These are phyloP conservation scores for Talaromyces sp. DNA, from an alignment of 2,329 filamentous ascomycete genomes.

Conservation along the genomic window DNA sequence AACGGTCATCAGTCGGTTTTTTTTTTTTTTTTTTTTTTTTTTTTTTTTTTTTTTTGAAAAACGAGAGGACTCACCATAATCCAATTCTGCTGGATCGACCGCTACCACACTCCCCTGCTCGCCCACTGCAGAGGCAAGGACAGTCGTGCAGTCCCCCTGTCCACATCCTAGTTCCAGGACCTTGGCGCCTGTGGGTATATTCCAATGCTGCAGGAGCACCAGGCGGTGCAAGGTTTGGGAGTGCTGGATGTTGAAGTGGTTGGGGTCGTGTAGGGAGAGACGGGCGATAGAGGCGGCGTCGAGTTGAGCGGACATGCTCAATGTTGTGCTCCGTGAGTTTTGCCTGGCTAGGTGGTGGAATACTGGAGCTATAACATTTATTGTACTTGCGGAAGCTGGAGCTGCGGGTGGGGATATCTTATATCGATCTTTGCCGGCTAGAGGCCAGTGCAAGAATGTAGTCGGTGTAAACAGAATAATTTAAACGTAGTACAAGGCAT, in stretches of 20 bases:
- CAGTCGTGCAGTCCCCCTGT: slow-evolving; percentile 53
- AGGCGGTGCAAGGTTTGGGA: slow-evolving; percentile 12
- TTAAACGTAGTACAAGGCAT: too few species aligned
- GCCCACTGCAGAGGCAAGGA: slow-evolving; percentile 46
- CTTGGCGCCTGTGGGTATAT: slow-evolving; percentile 31
- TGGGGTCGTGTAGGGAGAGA: slow-evolving; percentile 12
- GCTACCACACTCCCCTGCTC: slow-evolving; percentile 43
- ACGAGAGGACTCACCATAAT: slow-evolving; percentile 38
- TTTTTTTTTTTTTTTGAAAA: neutral
- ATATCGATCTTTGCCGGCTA: too few species aligned
- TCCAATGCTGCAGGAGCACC: slow-evolving; percentile 6
- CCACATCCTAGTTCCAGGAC: slow-evolving; percentile 56
- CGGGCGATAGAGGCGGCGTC: slow-evolving; percentile 10
- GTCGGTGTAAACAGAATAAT: too few species aligned
- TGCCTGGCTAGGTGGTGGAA: too few species aligned
- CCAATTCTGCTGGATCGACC: slow-evolving; percentile 46
- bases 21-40: neutral
- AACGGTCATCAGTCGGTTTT: neutral
- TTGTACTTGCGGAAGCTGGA: neutral
- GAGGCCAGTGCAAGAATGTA: too few species aligned
- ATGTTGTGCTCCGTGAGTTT: slow-evolving; percentile 1
- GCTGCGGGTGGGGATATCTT: too few species aligned
- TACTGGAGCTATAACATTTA: too few species aligned
- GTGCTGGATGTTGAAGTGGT: slow-evolving; percentile 12
- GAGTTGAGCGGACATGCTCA: slow-evolving; percentile 5